These are phyloP conservation scores for Mucor mucedo DNA, from an alignment of 371 early-diverging fungal genomes.

Conservation along the genomic window DNA sequence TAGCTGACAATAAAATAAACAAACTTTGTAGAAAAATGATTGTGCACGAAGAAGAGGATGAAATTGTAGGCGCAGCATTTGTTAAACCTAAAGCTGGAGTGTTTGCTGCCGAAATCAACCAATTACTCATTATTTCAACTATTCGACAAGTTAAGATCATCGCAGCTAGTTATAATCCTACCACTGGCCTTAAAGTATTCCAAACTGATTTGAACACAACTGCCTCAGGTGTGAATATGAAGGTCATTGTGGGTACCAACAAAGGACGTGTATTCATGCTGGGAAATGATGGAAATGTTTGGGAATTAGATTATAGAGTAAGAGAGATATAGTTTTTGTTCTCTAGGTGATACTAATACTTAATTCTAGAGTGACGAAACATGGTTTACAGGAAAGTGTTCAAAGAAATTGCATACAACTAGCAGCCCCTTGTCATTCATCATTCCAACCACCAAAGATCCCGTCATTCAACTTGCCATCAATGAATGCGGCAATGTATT, in stretches of 20 bases:
- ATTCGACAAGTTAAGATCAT: constrained; percentile 80
- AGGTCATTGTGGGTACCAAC: constrained; percentile 73
- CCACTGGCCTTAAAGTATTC: constrained; percentile 56
- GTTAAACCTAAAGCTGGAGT: constrained; percentile 76
- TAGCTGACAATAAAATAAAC: constrained; percentile 26
- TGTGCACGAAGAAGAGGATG: constrained; percentile 81
- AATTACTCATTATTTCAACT: constrained; percentile 87
- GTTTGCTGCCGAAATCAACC: constrained; percentile 76
- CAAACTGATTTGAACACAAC: constrained; percentile 77
- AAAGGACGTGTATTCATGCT: constrained; percentile 89
- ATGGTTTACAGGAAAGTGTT: constrained; percentile 81
- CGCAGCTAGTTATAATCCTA: constrained; percentile 59
- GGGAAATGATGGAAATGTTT: constrained; percentile 85
- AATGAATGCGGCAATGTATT: constrained; percentile 54
- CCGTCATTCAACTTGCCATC: constrained; percentile 62
- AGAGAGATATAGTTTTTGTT: neutral
- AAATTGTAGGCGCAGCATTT: constrained; percentile 83
- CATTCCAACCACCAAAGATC: constrained; percentile 36
- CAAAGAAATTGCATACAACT: constrained; percentile 55
- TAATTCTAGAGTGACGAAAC: constrained; percentile 65
- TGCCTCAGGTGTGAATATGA: constrained; percentile 80
- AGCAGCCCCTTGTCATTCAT: constrained; percentile 16
- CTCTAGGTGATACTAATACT: neutral
- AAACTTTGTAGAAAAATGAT: constrained; percentile 53
- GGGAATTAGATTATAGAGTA: constrained; percentile 89